Base-by-base conservation (phyloP, 352 stramenopile genomes). In the Blastocystis hominis region DNA sequence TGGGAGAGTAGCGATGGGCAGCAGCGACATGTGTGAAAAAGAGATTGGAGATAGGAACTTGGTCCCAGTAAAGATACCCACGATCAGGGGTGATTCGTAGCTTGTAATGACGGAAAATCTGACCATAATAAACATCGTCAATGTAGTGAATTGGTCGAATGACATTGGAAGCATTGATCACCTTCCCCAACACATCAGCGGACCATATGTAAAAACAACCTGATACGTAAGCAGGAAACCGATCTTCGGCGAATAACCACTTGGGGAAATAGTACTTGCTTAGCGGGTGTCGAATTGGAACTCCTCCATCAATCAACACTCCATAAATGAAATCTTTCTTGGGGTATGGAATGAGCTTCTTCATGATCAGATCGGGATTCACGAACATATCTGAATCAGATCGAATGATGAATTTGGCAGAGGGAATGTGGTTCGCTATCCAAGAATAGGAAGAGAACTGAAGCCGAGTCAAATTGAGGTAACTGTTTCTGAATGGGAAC, bases 71-170 rank as follows among this genome's bases (percentile, higher is more conserved):
- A 40, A 80, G 9, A 30, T 40, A 44, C 6, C 50, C 50, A n/a
- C 6, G 9, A 44, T 80, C 44, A 15, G 6, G 6, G 3, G 17
- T 15, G 10, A 80, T 40, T 5, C 15, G 17, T 17, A 80, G 13
- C 3, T 42, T 20, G 55, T 36, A 36, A 9, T 24, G 3, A 6
- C 55, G 20, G 3, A 64, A 38, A 47, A 80, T 80, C 70, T 64
- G 44, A 44, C 70, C 70, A 62, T 64, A 80, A 46, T 64, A 80
- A 3, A 40, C 44, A 80, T 80, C 70, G n/a, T 80, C 70, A 15
- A 80, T 24, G 55, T 80, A 80, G 34, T 64, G 70, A 63, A 80
- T 80, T 15, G 70, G 70, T 1, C 70, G 44, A 64, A 80, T 54
- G 5, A 20, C 55, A 9, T 62, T 20, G 15, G 46, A 64, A 4